Evolutionary conservation across 2,329 filamentous ascomycete genomes (phyloP).

Genomic region (Ploettnerulaceae sp.): DNA sequence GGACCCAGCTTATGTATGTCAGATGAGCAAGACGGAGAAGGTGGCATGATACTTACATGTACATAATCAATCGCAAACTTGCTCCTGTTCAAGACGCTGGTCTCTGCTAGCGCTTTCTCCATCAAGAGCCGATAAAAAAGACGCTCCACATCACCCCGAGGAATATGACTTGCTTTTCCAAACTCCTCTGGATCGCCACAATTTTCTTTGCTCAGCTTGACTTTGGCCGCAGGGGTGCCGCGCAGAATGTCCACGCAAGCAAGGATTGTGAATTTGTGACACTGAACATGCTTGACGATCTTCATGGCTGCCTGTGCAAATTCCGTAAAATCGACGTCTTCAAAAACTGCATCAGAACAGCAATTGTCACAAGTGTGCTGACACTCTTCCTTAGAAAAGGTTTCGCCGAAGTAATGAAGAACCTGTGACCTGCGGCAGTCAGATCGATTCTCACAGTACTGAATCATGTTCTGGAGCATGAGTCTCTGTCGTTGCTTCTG

Average conservation of each 20-base stretch:
- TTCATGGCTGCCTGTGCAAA: conserved; percentile 67
- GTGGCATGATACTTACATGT: conserved; percentile 43
- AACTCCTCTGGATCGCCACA: conserved; percentile 44
- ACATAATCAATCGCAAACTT: conserved; percentile 74
- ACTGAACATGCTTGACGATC: conserved; percentile 56
- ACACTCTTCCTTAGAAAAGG: conserved; percentile 69
- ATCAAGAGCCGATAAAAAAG: conserved; percentile 73
- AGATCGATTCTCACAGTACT: conserved; percentile 83
- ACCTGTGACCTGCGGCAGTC: conserved; percentile 87
- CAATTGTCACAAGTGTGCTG: conserved; percentile 84
- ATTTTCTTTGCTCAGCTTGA: conserved; percentile 40
- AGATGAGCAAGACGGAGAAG: neutral
- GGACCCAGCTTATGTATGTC: conserved; percentile 32
- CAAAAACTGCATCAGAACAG: conserved; percentile 64
- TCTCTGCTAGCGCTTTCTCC: conserved; percentile 69
- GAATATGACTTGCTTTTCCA: conserved; percentile 64
- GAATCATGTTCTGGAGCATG: conserved; percentile 80
- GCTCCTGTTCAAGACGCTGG: conserved; percentile 57
- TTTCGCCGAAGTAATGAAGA: conserved; percentile 89
- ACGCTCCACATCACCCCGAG: conserved; percentile 73
- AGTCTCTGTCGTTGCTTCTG: conserved; percentile 79
- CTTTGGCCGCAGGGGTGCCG: conserved; percentile 54
- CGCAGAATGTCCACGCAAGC: conserved; percentile 82
- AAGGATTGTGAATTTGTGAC: conserved; percentile 62
- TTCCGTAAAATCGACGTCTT: conserved; percentile 68